These are phyloP conservation scores for Pythium utonaiense DNA, from an alignment of 352 stramenopile genomes.

Conservation along the genomic window DNA sequence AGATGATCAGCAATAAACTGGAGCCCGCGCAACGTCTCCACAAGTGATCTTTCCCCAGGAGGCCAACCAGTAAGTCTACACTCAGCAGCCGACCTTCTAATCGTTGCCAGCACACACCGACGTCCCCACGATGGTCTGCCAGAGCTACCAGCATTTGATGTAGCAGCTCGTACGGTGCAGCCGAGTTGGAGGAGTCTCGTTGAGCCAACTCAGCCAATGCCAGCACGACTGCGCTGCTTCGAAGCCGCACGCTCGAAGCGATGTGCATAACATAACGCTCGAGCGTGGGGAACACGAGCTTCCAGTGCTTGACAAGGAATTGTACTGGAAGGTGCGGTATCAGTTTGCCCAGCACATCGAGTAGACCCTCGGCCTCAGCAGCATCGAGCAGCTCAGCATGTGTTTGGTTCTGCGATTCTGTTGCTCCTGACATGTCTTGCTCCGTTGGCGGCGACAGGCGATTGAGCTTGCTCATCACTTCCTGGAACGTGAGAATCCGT, in stretches of 20 bases:
- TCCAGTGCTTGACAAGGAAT: conserved; percentile 73
- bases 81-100: conserved; percentile 66
- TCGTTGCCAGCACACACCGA: conserved; percentile 53
- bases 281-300: conserved; percentile 60
- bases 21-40: background rate
- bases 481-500: conserved; percentile 56
- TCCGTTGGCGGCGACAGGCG: conserved; percentile 32
- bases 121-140: conserved; percentile 20
- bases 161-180: conserved; percentile 32
- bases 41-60: conserved; percentile 39
- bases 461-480: conserved; percentile 77
- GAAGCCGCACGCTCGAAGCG: conserved; percentile 60
- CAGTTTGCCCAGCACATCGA: conserved; percentile 56
- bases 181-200: background rate
- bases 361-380: conserved; percentile 55
- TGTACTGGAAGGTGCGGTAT: conserved; percentile 31
- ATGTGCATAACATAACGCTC: conserved; percentile 74
- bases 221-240: conserved; percentile 46
- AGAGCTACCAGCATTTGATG: conserved; percentile 48
- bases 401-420: background rate
- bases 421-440: background rate
- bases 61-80: conserved; percentile 46
- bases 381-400: conserved; percentile 38
- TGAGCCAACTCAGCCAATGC: conserved; percentile 32
- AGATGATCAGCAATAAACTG: conserved; percentile 4